phyloP scores from a whole-genome alignment of 495 filamentous ascomycete genomes.

The Aspergillus cavernicola region DNA sequence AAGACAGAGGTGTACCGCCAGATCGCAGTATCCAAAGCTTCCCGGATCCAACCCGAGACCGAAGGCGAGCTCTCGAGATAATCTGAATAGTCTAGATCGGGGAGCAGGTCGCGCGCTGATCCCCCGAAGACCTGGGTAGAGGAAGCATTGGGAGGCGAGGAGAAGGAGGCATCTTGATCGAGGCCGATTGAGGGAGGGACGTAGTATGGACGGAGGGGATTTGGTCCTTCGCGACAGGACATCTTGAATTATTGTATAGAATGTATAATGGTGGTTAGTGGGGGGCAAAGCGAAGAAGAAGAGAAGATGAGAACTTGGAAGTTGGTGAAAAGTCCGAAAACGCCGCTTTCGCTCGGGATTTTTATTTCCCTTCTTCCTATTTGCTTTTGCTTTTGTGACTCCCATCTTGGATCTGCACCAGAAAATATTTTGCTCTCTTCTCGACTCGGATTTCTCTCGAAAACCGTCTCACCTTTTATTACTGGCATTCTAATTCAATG shows the following conservation, averaged over 20 bases:
- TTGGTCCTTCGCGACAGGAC: conserved; percentile 59
- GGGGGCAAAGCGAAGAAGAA: conserved; percentile 8
- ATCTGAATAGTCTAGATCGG: conserved; percentile 84
- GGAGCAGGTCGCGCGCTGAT: conserved; percentile 78
- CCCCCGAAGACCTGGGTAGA: conserved; percentile 54
- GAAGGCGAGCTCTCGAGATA: conserved; percentile 78
- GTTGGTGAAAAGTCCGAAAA: conserved; percentile 17
- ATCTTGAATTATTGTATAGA: conserved; percentile 18
- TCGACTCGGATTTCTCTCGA: neutral
- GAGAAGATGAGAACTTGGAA: neutral
- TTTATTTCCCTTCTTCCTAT: conserved; percentile 14
- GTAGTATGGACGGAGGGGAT: conserved; percentile 94
- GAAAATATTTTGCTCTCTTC: neutral
- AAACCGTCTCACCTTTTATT: too few species aligned
- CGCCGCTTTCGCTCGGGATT: conserved; percentile 22
- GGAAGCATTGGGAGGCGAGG: conserved; percentile 43
- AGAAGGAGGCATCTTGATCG: conserved; percentile 23
- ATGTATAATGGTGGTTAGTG: conserved; percentile 2
- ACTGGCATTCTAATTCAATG: conserved; percentile 21
- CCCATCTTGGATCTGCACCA: neutral
- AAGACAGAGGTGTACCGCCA: conserved; percentile 83
- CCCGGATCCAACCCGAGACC: conserved; percentile 64
- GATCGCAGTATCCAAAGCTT: conserved; percentile 71
- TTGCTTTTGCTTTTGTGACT: conserved; percentile 1
- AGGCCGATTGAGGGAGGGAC: conserved; percentile 76